Evolutionary conservation across 495 filamentous ascomycete genomes (phyloP), one percentile per base, ranked within the genome.

Genomic region (Penicillium goetzii): DNA sequence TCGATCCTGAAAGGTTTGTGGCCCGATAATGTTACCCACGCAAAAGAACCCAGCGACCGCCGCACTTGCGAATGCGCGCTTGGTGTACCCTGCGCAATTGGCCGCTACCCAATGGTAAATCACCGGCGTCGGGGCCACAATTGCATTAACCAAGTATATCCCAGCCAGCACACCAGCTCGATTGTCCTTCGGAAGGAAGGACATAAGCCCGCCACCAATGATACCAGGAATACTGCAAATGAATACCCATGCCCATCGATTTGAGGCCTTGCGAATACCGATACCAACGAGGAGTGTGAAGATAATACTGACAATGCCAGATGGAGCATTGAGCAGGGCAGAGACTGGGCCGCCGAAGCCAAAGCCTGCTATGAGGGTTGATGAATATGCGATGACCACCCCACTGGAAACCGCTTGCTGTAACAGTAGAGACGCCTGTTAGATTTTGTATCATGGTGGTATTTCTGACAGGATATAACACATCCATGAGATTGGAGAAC

Each of bases 381-480:
- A 21, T 23, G 30, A 55, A 36, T 33, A 55, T 33, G 52, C 32
- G 2, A 30, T 55, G 14, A 55, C 32, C 6, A 55, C 52, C n/a
- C 52, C 52, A 25, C 30, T 55, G 3, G 52, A 36, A 4, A 55
- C 47, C 25, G 47, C 47, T 51, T 51, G 47, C 47, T 51, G 12
- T 10, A 17, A 55, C 9, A 10, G 17, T 3, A 12, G 10, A 0
- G 30, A 12, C 34, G 3, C 4, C 8, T 21, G 14, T 51, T 30
- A 30, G 26, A 19, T 49, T 26, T 49, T 9, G 26, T 17, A 2
- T 17, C 1, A 9, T 47, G 15, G 17, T 12, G 12, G 15, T 6
- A 40, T 12, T 40, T 10, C 40, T 9, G 7, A n/a, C n/a, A n/a
- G 40, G 40, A 30, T 30, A 30, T 3, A 2, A 21, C 7, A 21